Conservation (phyloP, 1,139 yeast species). For the Magnusiomyces fungicola region DNA sequence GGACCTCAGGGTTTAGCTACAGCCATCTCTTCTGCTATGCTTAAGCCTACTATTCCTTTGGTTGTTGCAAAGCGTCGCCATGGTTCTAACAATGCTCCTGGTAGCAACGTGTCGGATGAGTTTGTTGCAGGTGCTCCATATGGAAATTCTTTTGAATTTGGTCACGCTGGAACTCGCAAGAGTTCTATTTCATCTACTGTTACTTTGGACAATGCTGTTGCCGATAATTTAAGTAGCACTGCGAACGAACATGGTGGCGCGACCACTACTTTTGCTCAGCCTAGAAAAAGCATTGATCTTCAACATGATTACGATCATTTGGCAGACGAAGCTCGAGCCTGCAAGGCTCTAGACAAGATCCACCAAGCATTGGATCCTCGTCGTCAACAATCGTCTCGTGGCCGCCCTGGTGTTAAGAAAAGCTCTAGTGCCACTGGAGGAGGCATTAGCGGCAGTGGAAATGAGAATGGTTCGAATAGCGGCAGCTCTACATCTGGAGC, state of each 20-base stretch:
- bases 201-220: background rate
- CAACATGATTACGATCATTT: conserved; percentile 3
- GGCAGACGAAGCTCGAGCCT: conserved; percentile 24
- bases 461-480: background rate
- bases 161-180: too few relatives aligned
- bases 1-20: too few relatives aligned
- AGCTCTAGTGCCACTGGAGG: background rate
- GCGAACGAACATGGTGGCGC: too few relatives aligned
- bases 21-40: too few relatives aligned
- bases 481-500: conserved; percentile 11
- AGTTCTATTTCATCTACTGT: background rate
- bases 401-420: background rate
- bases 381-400: conserved; percentile 17
- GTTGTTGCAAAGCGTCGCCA: too few relatives aligned
- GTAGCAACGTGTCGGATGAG: background rate
- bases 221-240: background rate
- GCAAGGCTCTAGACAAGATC: conserved; percentile 25
- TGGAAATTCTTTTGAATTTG: too few relatives aligned
- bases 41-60: too few relatives aligned
- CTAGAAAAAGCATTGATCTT: too few relatives aligned
- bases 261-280: too few relatives aligned
- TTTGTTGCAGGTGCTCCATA: background rate
- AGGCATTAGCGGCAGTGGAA: background rate
- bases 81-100: too few relatives aligned
- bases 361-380: conserved; percentile 33